Evolutionary conservation across 495 filamentous ascomycete species (phyloP), one percentile per base, ranked within the genome.

Genomic region (Penicillium cinerascens): DNA sequence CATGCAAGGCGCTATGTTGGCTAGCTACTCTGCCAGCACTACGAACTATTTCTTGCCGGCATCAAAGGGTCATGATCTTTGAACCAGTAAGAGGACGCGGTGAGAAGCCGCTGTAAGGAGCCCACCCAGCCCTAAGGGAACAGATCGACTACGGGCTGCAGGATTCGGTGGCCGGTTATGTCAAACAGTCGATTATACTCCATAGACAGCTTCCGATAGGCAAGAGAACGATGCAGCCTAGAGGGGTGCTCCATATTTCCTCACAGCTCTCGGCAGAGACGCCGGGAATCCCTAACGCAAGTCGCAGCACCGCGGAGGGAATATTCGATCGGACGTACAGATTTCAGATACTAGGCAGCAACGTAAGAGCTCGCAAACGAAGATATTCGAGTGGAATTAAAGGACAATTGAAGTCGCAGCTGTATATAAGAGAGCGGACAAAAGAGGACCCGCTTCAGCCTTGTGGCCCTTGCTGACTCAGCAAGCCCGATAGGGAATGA

Each of bases 161-260:
- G 50, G 25, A 44, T 41, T 39, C 38, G 45, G 55, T 51, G 47
- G 42, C 29, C 41, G n/a, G 4, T 38, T n/a, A 38, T 41, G 54
- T 42, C 49, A 56, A 64, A 40, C 36, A 10, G n/a, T 20, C 29
- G 13, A 47, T 13, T n/a, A 52, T 44, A 35, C 54, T 55, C 60
- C 59, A 65, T 54, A 40, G 16, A 38, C 23, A 8, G 20, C 2
- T 18, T 48, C 48, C 50, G 50, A 63, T 61, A 63, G 52, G 56
- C 25, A 51, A 44, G 21, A 49, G 46, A 66, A 66, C 4, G 49
- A 66, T 58, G 63, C 37, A 63, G 63, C 63, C 63, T 66, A 50
- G 57, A 51, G 36, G 42, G 17, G 44, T 16, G 62, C 51, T 60
- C 63, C 63, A 47, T 66, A 56, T 46, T 52, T 54, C 18, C 42